Base-by-base conservation (phyloP, 1,284 basidiomycete genomes). In the Phylloboletellus chloephorus region DNA sequence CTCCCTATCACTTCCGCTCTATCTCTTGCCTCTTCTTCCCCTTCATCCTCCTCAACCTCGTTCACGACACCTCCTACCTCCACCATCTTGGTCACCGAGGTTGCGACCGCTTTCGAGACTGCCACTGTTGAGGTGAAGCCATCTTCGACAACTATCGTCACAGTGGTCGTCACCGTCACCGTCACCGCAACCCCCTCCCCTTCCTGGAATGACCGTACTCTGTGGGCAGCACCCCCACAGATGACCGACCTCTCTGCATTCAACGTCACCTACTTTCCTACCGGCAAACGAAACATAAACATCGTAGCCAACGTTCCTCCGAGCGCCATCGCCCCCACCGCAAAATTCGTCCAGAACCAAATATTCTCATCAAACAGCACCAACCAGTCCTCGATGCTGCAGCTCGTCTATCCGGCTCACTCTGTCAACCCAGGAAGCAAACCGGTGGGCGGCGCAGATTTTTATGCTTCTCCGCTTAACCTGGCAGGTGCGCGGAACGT, bases 401-500 rank as follows among this genome's bases (percentile, higher is more conserved):
- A 78, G 43, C 60, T 86, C 16, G 61, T 77, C 48, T 86, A 82
- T 52, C 83, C 82, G 3, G 69, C 69, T 21, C 61, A 69, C 46
- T 85, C 82, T 1, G 71, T 78, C 60, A 79, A 83, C 54, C 83
- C 83, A 0, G 70, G 63, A 0, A 67, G 66, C 37, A 58, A 65
- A 21, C 80, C 82, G 5, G 60, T 68, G 40, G 83, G 83, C 21
- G 83, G 82, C 1, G 73, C 79, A 0, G 73, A 84, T 50, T 86
- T 87, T 58, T 87, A 86, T 52, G 79, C 80, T 0, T 51, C 65
- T 4, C 82, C 81, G 2, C 58, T 83, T 15, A 64, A 72, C 15
- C 52, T 83, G 12, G 41, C 57, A 0, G 39, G 56, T 8, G 79
- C 79, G 7, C 53, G 48, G n/a, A 78, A 68, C 43, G 74, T 80